Conservation (phyloP, 2,329 filamentous ascomycete genomes). For the Trichoderma gracile region DNA sequence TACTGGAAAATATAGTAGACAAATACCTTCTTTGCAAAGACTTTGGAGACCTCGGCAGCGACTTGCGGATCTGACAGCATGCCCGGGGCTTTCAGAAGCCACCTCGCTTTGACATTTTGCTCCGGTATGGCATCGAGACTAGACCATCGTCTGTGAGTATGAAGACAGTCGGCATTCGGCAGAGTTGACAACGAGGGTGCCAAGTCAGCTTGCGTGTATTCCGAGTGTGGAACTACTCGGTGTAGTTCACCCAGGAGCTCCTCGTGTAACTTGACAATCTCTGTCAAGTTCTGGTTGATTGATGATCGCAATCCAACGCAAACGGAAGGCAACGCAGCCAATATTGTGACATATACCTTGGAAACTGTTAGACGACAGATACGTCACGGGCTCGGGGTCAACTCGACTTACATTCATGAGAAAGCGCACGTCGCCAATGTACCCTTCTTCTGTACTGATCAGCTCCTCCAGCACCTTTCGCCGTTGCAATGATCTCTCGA, state of each 20-base stretch:
- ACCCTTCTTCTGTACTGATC: conserved; percentile 81
- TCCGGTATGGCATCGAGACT: conserved; percentile 52
- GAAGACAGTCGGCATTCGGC: neutral
- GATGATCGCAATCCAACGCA: conserved; percentile 66
- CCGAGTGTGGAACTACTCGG: conserved; percentile 66
- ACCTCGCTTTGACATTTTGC: conserved; percentile 40
- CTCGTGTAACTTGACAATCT: conserved; percentile 82
- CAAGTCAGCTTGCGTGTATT: conserved; percentile 51
- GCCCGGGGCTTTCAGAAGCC: conserved; percentile 51
- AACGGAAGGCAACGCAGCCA: conserved; percentile 69
- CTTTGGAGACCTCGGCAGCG: conserved; percentile 60
- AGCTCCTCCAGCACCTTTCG: conserved; percentile 82
- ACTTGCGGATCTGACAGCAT: conserved; percentile 60
- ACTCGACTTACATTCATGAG: conserved; percentile 70
- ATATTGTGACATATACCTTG: conserved; percentile 72
- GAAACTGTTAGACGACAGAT: conserved; percentile 28
- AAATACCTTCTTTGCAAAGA: conserved; percentile 60
- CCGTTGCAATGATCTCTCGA: conserved; percentile 70
- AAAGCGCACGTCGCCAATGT: conserved; percentile 83
- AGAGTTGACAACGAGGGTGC: conserved; percentile 25
- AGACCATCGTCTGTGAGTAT: conserved; percentile 48
- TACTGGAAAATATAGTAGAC: neutral
- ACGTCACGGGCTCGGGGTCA: rapidly evolving
- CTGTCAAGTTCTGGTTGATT: conserved; percentile 75
- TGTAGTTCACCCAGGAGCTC: conserved; percentile 76